phyloP scores from a whole-genome alignment of 192 early-diverging fungal species.

The Linnemannia exigua region DNA sequence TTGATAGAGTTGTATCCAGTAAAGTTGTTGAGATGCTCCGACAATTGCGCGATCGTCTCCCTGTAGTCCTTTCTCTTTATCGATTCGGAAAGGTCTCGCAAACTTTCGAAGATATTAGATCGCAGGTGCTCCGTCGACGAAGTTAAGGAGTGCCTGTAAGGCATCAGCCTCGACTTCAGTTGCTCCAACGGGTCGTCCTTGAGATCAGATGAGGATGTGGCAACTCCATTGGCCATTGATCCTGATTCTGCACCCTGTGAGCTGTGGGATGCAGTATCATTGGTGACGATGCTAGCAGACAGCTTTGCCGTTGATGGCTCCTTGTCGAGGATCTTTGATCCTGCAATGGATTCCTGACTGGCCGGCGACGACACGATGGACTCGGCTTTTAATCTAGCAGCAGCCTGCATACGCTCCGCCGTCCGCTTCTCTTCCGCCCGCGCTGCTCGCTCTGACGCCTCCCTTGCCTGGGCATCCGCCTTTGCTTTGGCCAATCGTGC shows the following conservation, averaged over 20 bases:
- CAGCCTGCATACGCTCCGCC: neutral
- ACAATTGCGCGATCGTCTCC: slow-evolving; percentile 35
- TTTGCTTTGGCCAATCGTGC: slow-evolving; percentile 12
- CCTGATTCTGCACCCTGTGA: neutral
- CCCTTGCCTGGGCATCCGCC: slow-evolving; percentile 12
- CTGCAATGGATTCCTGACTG: neutral
- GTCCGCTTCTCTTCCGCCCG: slow-evolving; percentile 2
- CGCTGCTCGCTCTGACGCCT: slow-evolving; percentile 10
- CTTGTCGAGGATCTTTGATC: neutral
- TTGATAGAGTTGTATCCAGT: slow-evolving; percentile 81
- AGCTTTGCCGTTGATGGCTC: neutral
- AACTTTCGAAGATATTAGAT: slow-evolving; percentile 24
- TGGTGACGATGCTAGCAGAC: neutral
- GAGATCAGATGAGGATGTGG: neutral
- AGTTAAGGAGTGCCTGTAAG: slow-evolving; percentile 34
- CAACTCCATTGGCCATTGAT: neutral
- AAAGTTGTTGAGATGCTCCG: slow-evolving; percentile 73
- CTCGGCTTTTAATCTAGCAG: neutral
- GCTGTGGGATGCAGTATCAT: neutral
- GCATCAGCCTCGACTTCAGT: slow-evolving; percentile 31
- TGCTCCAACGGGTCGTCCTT: slow-evolving; percentile 26
- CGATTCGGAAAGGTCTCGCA: slow-evolving; percentile 46
- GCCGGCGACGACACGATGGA: neutral
- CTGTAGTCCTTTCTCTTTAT: slow-evolving; percentile 50
- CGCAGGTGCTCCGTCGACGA: slow-evolving; percentile 46